Evolutionary conservation across 2,329 filamentous ascomycete species (phyloP).

Genomic region (Lachnellula suecica): DNA sequence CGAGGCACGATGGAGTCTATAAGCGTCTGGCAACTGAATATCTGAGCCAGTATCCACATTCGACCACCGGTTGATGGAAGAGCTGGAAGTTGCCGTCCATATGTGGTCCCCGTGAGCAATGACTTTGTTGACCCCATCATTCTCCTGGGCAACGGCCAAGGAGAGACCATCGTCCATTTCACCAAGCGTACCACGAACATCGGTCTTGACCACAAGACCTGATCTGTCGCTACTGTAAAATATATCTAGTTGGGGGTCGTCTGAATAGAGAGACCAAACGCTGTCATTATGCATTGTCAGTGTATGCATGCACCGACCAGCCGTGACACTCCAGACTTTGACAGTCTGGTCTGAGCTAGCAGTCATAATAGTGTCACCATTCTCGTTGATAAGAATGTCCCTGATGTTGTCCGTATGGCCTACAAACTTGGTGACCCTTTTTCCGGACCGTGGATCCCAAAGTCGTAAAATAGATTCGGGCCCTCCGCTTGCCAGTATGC

Average conservation of each 20-base stretch:
- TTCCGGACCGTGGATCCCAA: constrained; percentile 87
- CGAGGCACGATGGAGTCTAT: constrained; percentile 49
- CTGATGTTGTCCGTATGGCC: constrained; percentile 95
- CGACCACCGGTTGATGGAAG: constrained; percentile 72
- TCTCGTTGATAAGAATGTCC: constrained; percentile 84
- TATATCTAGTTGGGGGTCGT: constrained; percentile 78
- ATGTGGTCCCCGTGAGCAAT: constrained; percentile 55
- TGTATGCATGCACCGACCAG: constrained; percentile 94
- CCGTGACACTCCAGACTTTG: constrained; percentile 96
- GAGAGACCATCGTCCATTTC: constrained; percentile 86
- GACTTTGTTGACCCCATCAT: constrained; percentile 73
- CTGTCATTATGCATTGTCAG: constrained; percentile 99
- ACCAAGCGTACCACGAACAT: constrained; percentile 70
- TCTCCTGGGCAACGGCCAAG: constrained; percentile 87
- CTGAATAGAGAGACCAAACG: constrained; percentile 92
- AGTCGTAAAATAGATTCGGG: constrained; percentile 91
- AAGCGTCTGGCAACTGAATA: constrained; percentile 61
- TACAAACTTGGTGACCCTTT: constrained; percentile 92
- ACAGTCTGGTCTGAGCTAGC: constrained; percentile 95
- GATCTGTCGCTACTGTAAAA: constrained; percentile 96
- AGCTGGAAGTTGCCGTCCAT: constrained; percentile 72
- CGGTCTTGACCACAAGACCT: constrained; percentile 93
- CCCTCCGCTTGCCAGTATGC: constrained; percentile 85
- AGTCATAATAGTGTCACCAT: constrained; percentile 88
- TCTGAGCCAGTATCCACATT: constrained; percentile 79